A percentile compares a stretch with the other conserved stretches of the same genome.
These are phyloP conservation scores for Geranium rotundifolium DNA, from an alignment of 345 rosid species.

Conservation along the genomic window DNA sequence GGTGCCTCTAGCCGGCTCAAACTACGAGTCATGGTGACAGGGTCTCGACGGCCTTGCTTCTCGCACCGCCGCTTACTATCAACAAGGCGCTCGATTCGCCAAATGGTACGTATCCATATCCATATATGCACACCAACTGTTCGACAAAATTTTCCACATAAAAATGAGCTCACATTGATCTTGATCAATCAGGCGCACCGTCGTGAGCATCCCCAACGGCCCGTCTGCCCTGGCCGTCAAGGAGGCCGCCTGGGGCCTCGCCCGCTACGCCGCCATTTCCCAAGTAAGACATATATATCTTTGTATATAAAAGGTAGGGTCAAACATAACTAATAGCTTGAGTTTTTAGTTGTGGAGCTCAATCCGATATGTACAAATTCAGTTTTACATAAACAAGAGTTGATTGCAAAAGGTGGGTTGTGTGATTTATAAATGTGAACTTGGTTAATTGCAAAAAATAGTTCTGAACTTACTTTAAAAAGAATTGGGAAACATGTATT, in stretches of 20 bases:
- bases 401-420: too few species aligned
- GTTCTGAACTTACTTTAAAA: too few species aligned
- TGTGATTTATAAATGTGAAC: too few species aligned
- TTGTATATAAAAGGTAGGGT: not conserved
- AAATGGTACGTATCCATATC: conserved; percentile 15
- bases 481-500: too few species aligned
- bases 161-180: not conserved
- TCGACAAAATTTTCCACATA: not conserved
- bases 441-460: too few species aligned
- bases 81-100: conserved; percentile 32
- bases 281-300: conserved; percentile 7
- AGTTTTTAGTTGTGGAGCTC: not conserved
- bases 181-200: conserved; percentile 18
- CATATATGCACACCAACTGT: not conserved
- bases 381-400: too few species aligned
- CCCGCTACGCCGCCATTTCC: conserved; percentile 27
- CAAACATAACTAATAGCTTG: not conserved
- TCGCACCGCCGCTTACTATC: conserved; percentile 28
- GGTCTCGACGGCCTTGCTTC: conserved; percentile 39
- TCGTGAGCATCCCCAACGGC: conserved; percentile 34
- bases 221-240: conserved; percentile 30
- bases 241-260: conserved; percentile 33
- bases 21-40: conserved; percentile 36
- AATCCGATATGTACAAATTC: too few species aligned
- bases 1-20: conserved; percentile 30